Evolutionary conservation across 345 rosid genomes (phyloP), one percentile per base, ranked within the genome.

Genomic region (Turnera subulata): DNA sequence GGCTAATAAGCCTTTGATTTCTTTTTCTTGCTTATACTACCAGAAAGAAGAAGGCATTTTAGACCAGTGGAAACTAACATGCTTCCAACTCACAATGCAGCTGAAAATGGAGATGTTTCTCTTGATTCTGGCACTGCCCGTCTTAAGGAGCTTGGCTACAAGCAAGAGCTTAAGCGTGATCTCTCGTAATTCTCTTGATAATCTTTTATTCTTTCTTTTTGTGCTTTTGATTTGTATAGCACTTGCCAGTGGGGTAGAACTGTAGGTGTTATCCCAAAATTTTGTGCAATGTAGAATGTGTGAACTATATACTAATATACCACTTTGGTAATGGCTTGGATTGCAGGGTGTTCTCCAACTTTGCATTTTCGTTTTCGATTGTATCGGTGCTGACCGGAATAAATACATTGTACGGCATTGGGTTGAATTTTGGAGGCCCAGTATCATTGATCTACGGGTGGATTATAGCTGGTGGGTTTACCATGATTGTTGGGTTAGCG

Each of bases 161-260:
- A 89, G 73, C 97, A 92, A 71, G 98, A 92, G 52, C 97, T 92
- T 58, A 89, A 89, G 80, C 98, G 96, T 33, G 89, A 89, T 52
- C 89, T 92, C 73, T 92, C 93, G 95, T 89, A 78, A 77, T 65
- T 21, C 42, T 55, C 75, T 67, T 16, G 23, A 8, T 51, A 64
- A 45, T 25, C 42, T 22, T 17, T 38, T 48, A 2, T 1, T 9
- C 46, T 43, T 14, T 19, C 1, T 50, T 15, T 12, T 47, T 22
- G 11, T 44, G 10, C 1, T 29, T 57, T 38, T 16, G 42, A 39
- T 22, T 17, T 13, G 32, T 40, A n/a, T n/a, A n/a, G n/a, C n/a
- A n/a, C n/a, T n/a, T n/a, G n/a, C n/a, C n/a, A n/a, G n/a, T n/a
- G n/a, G n/a, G n/a, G n/a, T n/a, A n/a, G n/a, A n/a, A n/a, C n/a